Evolutionary conservation across 202 grass and related monocot genomes (phyloP).

Genomic region (Zizania palustris): DNA sequence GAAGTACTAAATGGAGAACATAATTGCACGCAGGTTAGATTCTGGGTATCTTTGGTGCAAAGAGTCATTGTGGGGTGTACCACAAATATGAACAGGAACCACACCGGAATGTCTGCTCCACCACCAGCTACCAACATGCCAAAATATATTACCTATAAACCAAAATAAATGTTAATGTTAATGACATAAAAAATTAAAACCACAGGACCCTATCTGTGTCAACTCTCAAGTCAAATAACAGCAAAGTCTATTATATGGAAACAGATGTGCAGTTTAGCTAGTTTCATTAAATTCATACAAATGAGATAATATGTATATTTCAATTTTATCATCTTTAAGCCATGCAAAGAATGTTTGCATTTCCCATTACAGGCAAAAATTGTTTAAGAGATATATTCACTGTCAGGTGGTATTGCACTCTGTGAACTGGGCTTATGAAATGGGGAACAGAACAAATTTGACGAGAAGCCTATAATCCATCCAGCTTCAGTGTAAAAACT

Average conservation of each 20-base stretch:
- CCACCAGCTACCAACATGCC: constrained; percentile 76
- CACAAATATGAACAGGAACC: constrained; percentile 88
- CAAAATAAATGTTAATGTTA: constrained; percentile 12
- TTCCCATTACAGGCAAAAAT: background rate
- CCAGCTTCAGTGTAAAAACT: constrained; percentile 15
- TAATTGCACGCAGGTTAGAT: background rate
- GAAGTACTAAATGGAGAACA: constrained; percentile 4
- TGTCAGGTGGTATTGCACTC: background rate
- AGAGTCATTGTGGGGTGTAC: constrained; percentile 46
- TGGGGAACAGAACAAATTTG: background rate
- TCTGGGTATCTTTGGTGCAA: background rate
- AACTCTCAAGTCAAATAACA: background rate
- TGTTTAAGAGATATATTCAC: background rate
- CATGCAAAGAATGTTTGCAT: constrained; percentile 7
- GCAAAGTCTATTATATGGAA: background rate
- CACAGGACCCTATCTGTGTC: constrained; percentile 3
- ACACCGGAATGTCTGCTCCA: constrained; percentile 65
- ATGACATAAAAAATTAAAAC: constrained; percentile 5
- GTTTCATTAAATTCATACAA: background rate
- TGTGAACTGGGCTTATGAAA: background rate
- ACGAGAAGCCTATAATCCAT: background rate
- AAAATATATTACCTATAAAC: constrained; percentile 74
- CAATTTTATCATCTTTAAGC: constrained; percentile 11
- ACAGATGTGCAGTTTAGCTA: background rate
- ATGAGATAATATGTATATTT: background rate